A percentile compares a stretch with the other conserved stretches of the same genome.
Conservation (phyloP, 75 land plant genomes). For the Adiantum capillusveneris region DNA sequence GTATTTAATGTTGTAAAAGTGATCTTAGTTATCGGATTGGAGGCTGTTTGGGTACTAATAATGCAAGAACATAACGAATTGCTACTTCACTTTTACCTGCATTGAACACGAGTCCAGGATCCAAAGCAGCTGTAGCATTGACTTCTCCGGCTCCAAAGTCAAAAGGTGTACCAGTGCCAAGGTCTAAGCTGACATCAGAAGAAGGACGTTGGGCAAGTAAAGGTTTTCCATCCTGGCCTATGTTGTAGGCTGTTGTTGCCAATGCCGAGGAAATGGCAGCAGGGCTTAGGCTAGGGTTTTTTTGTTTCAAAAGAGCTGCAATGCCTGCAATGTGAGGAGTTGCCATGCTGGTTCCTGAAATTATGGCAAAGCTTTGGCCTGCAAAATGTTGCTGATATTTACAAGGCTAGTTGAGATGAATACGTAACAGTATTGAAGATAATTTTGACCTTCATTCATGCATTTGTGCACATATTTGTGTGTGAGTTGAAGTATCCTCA, state of each 20-base stretch:
- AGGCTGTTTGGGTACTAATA: too few relatives aligned
- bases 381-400: too few relatives aligned
- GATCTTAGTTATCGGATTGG: too few relatives aligned
- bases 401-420: too few relatives aligned
- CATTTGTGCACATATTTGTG: too few relatives aligned
- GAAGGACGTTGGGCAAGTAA: slow-evolving; percentile 69
- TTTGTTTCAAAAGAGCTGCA: slow-evolving; percentile 86
- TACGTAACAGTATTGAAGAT: too few relatives aligned
- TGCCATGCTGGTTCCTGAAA: slow-evolving; percentile 98
- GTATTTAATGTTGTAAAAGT: too few relatives aligned
- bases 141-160: slow-evolving; percentile 96
- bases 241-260: slow-evolving; percentile 64
- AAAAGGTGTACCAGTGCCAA: slow-evolving; percentile 82
- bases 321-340: slow-evolving; percentile 96
- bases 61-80: too few relatives aligned
- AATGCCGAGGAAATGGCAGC: slow-evolving; percentile 86
- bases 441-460: too few relatives aligned
- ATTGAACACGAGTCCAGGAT: slow-evolving; percentile 91
- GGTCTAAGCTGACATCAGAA: slow-evolving; percentile 32
- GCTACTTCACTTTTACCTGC: too few relatives aligned
- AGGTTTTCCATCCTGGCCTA: slow-evolving; percentile 55
- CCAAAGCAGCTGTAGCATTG: slow-evolving; percentile 75
- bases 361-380: slow-evolving; percentile 89
- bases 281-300: slow-evolving; percentile 63
- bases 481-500: too few relatives aligned